phyloP scores from a whole-genome alignment of 306 rosid genomes.

The Acacia acuminata region DNA sequence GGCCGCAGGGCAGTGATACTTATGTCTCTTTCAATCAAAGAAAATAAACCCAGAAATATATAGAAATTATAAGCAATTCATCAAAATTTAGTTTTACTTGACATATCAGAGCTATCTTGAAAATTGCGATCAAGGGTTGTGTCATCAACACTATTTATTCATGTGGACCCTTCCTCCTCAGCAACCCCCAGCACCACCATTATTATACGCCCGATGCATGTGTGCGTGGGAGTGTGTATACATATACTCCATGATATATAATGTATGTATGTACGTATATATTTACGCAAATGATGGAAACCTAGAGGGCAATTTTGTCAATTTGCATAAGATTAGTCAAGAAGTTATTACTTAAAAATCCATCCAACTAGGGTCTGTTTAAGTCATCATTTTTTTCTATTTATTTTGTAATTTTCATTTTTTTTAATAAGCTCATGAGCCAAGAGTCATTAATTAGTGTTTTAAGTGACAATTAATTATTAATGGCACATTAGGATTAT shows the following conservation, averaged over 20 bases:
- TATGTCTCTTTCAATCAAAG: background rate
- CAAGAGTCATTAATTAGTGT: too few relatives aligned
- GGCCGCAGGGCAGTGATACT: background rate
- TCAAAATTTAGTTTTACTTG: background rate
- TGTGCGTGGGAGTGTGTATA: background rate
- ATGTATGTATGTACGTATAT: too few relatives aligned
- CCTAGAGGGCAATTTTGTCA: too few relatives aligned
- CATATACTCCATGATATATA: background rate
- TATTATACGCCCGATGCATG: background rate
- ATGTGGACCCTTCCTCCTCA: slow-evolving; percentile 57
- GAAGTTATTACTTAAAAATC: too few relatives aligned
- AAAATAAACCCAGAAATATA: background rate
- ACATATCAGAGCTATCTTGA: slow-evolving; percentile 46
- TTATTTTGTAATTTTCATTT: too few relatives aligned
- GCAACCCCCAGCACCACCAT: background rate
- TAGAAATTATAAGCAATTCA: background rate
- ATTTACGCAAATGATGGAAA: too few relatives aligned
- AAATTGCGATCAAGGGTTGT: slow-evolving; percentile 50
- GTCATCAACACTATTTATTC: slow-evolving; percentile 62
- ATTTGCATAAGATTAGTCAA: too few relatives aligned
- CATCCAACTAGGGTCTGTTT: too few relatives aligned
- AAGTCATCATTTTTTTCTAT: too few relatives aligned
- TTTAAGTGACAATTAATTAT: too few relatives aligned
- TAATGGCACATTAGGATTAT: too few relatives aligned
- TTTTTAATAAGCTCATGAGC: too few relatives aligned